Base-by-base conservation (phyloP, 331 rosid genomes). In the Telfairia occidentalis region DNA sequence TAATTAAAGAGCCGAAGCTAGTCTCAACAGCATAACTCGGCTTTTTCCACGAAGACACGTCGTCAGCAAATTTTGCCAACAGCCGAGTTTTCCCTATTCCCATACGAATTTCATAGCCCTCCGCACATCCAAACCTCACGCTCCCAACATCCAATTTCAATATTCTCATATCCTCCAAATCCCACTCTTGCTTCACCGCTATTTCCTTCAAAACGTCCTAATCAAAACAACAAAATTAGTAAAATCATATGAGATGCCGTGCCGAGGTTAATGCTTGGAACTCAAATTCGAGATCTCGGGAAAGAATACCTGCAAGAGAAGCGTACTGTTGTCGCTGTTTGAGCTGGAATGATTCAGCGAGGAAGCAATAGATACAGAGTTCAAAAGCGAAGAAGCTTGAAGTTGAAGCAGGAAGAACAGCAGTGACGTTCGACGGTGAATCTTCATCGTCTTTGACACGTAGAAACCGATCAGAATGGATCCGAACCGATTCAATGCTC, bases 141-240 rank as follows among this genome's bases (percentile, higher is more conserved):
- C 79, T 87, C 23, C 72, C 81, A 42, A 83, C 66, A 69, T 91
- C 96, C 78, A 91, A 80, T 21, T 84, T 73, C 58, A 85, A 77
- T 64, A 91, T 85, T 61, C 80, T 78, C 1, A 83, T 40, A 57
- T 78, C 86, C 2, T 79, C 80, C 80, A 73, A 84, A 70, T 81
- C 89, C 96, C 96, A 87, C 15, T 76, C 84, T 75, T 90, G 90
- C 71, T 73, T 83, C 42, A 72, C 84, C 75, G 96, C 84, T 52
- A 95, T 84, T 52, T 83, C 87, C 86, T 84, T 91, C 73, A 91
- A 73, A 19, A 95, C 86, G 59, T 90, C 97, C 98, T 95, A 70
- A 38, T 6, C 32, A 42, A 64, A 46, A 18, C 35, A 77, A 5
- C 32, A 81, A 78, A 3, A 37, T 0, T 1, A 32, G 9, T 2